Base-by-base conservation (phyloP, 2,329 filamentous ascomycete genomes). In the Curvularia eragrostidis region DNA sequence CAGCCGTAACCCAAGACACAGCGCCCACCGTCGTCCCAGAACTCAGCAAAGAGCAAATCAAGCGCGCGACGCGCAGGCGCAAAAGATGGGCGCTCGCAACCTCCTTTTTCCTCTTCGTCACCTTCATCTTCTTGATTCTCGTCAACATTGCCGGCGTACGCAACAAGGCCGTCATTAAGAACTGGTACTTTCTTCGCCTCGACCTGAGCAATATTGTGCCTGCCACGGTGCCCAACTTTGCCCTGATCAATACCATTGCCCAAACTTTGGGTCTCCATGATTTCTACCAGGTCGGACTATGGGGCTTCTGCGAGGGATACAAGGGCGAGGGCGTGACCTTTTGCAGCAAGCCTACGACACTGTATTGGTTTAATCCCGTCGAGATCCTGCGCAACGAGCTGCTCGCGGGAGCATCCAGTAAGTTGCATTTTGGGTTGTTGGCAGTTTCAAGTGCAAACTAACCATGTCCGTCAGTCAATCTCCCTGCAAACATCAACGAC, bases 351-450 rank as follows among this genome's bases (percentile, higher is more conserved):
- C 89, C 92, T 0, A 69, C 86, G 68, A 81, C 82, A 7, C 81
- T 93, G 54, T 98, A 91, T 79, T 96, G 91, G 89, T 97, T 97
- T 80, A 92, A 97, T 75, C 93, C 93, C 0, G 89, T 97, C 41
- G 81, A 89, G 56, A 91, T 97, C 65, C 80, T 98, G 47, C 81
- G 92, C 62, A 86, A 85, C 66, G 90, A 97, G 78, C 83, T 98
- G 26, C 84, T 98, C 9, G 79, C 91, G 10, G 92, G 93, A 42
- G 92, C 93, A 21, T 90, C 88, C 34, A 93, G 85, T 87, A 80
- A 32, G 84, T 77, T 34, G 12, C 36, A 10, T 21, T 8, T 15
- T 23, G 15, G 10, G 6, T 12, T 2, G 8, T 26, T 13, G 13
- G 2, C 13, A 23, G 18, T 28, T 28, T 7, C 8, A 39, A 12